Base-by-base conservation (phyloP, 345 rosid genomes). In the Iberis pinnata region DNA sequence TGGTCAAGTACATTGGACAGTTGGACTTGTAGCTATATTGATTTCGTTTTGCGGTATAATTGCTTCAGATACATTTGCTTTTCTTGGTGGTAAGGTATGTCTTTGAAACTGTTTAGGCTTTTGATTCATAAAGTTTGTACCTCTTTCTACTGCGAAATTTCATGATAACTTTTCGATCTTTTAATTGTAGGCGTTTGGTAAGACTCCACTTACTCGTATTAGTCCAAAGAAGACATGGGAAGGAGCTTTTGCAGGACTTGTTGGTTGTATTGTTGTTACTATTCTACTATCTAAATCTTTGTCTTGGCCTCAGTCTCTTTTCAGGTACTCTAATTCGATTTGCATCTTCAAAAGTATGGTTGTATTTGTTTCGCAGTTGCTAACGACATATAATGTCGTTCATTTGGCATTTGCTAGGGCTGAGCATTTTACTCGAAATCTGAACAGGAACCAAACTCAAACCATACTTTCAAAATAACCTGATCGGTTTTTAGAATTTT, bases 191-290 rank as follows among this genome's bases (percentile, higher is more conserved):
- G 83, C 84, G 53, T 80, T 84, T 78, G 96, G 98, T 17, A 79
- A 73, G 70, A 90, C 94, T 11, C 94, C 84, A 6, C 84, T 90
- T 46, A 86, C 73, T 33, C 79, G 65, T 65, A 71, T 86, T 60
- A 86, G 98, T 69, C 98, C 98, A 4, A 90, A 90, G 80, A 90
- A 90, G 80, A 90, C 98, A 48, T 90, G 98, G 98, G 98, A 86
- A 65, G 98, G 98, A 68, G 78, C 96, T 49, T 55, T 84, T 45
- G 78, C 74, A 33, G 98, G 96, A 37, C 74, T 90, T 70, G 88
- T 78, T 45, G 98, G 98, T 43, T 89, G 96, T 72, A 74, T 90
- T 49, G 74, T 67, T 53, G 63, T 83, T 44, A 70, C 92, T 14
- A 20, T 83, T 31, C 37, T 77, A 17, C 64, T 90, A 8, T 82